Percentiles rank a stretch among this genome's conserved stretches.
These are phyloP conservation scores for Umbilicus rupestris DNA, from an alignment of 164 flowering plant genomes.

Conservation along the genomic window DNA sequence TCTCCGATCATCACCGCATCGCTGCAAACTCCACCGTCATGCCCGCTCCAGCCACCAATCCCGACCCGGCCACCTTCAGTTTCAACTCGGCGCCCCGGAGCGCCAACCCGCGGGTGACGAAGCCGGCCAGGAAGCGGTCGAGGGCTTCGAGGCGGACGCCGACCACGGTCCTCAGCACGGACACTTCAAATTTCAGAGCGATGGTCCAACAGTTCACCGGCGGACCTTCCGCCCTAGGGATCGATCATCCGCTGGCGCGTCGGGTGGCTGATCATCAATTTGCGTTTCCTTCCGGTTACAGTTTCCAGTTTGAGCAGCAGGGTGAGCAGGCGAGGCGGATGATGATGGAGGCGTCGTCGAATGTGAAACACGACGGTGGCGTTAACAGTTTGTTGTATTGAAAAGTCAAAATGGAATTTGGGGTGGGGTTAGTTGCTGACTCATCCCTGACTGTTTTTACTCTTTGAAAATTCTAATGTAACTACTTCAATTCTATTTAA, in stretches of 20 bases:
- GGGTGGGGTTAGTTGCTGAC: too few relatives aligned
- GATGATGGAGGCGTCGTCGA: too few relatives aligned
- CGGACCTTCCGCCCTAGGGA: conserved; percentile 20
- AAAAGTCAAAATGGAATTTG: too few relatives aligned
- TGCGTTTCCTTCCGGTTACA: not conserved
- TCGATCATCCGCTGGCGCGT: not conserved
- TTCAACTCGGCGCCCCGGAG: not conserved
- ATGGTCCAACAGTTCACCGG: conserved; percentile 94
- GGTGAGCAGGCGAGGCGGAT: too few relatives aligned
- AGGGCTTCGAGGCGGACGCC: conserved; percentile 68
- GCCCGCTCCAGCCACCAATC: not conserved
- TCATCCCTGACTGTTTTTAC: too few relatives aligned
- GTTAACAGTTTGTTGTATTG: too few relatives aligned
- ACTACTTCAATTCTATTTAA: too few relatives aligned
- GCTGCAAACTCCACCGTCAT: not conserved
- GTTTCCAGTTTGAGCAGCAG: not conserved
- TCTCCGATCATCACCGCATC: not conserved
- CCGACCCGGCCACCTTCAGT: not conserved
- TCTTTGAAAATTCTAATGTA: too few relatives aligned
- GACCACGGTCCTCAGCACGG: conserved; percentile 64
- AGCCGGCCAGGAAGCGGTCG: conserved; percentile 39
- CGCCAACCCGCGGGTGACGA: conserved; percentile 19
- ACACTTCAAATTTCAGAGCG: conserved; percentile 68
- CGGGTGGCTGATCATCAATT: not conserved
- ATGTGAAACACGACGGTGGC: too few relatives aligned